Base-by-base conservation (phyloP, 75 land plant genomes). In the Pseudotsuga menziesii region DNA sequence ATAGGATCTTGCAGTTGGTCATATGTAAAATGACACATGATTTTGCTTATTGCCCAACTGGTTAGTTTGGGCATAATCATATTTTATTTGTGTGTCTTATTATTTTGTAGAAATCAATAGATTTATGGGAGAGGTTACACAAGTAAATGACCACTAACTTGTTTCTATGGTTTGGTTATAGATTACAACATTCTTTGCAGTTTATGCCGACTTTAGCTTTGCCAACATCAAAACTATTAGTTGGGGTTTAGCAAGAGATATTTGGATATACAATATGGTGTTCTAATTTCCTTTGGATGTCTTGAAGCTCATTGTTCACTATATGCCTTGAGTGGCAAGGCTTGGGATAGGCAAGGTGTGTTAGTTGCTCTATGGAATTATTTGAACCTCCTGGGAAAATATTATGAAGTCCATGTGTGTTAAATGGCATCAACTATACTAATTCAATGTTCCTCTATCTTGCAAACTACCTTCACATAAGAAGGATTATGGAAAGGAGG, bases 401-500 rank as follows among this genome's bases (percentile, higher is more conserved):
- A 57, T 0, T 57, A 19, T 57, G 58, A 57, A 15, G 1, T 12
- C 13, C 17, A 0, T 9, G 12, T 0, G 4, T 13, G 0, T 19
- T 57, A 57, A 9, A 57, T 57, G 14, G 58, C 58, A 57, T 3
- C 7, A 57, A 15, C 13, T 57, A 15, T 9, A 57, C 58, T 57
- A 16, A 58, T 58, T 16, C 60, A 16, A 20, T 20, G 16, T 58
- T 58, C 60, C 13, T 0, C 54, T 48, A 2, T 23, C 22, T 22
- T 32, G 80, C 72, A 92, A 93, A 90, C 90, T 80, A 93, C 95
- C 13, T 92, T 92, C 78, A 92, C 95, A 2, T 13, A 87, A 92
- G 86, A 92, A 92, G 56, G 91, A 92, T 76, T 92, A 89, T 63
- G 95, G 95, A 23, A 92, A 85, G 82, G 95, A 85, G 75, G 93